Percentiles rank a stretch among this genome's conserved stretches.
These are phyloP conservation scores for Aethionema arabicum DNA, from an alignment of 345 rosid species.

Conservation along the genomic window DNA sequence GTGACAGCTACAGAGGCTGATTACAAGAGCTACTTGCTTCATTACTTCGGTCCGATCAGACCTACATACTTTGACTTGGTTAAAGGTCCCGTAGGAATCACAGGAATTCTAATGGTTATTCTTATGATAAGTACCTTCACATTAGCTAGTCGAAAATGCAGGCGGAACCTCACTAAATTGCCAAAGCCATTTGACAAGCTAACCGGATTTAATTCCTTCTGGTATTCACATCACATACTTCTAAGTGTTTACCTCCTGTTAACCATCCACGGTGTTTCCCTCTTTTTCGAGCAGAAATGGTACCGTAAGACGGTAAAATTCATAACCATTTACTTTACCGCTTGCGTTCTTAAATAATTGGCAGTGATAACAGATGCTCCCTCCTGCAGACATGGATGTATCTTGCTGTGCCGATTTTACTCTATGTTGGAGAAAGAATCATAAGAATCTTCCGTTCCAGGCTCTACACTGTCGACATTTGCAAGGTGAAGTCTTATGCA, in stretches of 20 bases:
- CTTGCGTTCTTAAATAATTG: neutral
- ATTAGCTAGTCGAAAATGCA: conserved; percentile 78
- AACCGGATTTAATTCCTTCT: conserved; percentile 94
- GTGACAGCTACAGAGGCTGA: conserved; percentile 27
- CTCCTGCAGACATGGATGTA: conserved; percentile 87
- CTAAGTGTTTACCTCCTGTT: conserved; percentile 69
- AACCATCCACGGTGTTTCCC: conserved; percentile 63
- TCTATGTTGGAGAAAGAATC: conserved; percentile 85
- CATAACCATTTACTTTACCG: neutral
- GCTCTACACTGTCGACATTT: conserved; percentile 63
- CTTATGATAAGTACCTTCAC: conserved; percentile 77
- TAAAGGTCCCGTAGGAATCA: conserved; percentile 68
- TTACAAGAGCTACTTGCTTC: conserved; percentile 36
- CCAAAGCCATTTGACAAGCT: conserved; percentile 90
- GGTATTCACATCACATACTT: conserved; percentile 96
- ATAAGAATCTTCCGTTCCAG: conserved; percentile 92
- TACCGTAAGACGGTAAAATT: conserved; percentile 70
- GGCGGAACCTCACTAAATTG: conserved; percentile 66
- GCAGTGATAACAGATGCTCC: conserved; percentile 11
- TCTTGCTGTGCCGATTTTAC: conserved; percentile 73
- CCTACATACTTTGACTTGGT: conserved; percentile 70
- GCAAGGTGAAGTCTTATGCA: conserved; percentile 48
- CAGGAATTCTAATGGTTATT: conserved; percentile 77
- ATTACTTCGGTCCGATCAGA: conserved; percentile 56
- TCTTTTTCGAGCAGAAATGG: conserved; percentile 78